Evolutionary conservation across 148 eudicot genomes (phyloP).

Genomic region (Cornus controversa): DNA sequence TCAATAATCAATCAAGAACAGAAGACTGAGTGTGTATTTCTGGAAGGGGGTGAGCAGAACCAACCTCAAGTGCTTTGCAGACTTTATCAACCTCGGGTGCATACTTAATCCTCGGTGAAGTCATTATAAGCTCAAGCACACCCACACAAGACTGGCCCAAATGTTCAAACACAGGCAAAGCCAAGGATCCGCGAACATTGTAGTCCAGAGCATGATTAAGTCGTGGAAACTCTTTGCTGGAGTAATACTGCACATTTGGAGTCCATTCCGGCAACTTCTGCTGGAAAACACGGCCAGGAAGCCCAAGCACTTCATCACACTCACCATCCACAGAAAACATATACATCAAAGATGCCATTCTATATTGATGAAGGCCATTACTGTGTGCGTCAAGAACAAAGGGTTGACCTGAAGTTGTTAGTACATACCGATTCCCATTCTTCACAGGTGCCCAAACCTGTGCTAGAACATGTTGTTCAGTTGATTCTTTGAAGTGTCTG

Average conservation of each 20-base stretch:
- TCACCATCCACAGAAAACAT: constrained; percentile 71
- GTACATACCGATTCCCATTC: constrained; percentile 59
- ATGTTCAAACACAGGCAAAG: constrained; percentile 89
- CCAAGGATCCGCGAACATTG: constrained; percentile 83
- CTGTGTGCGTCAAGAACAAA: constrained; percentile 72
- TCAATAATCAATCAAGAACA: not conserved
- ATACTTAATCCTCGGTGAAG: constrained; percentile 79
- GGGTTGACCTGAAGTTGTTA: constrained; percentile 96
- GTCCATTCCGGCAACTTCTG: constrained; percentile 95
- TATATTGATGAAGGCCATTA: constrained; percentile 80
- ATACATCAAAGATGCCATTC: constrained; percentile 74
- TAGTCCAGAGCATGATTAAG: constrained; percentile 65
- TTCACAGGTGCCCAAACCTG: constrained; percentile 96
- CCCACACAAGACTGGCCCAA: constrained; percentile 80
- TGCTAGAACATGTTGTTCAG: constrained; percentile 80
- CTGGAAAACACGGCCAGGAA: constrained; percentile 89
- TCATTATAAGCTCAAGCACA: constrained; percentile 90
- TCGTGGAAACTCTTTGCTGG: constrained; percentile 72
- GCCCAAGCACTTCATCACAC: constrained; percentile 60
- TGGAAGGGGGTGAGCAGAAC: constrained; percentile 14
- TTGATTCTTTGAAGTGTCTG: constrained; percentile 65
- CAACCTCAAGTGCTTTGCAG: constrained; percentile 96
- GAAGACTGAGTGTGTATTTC: not conserved
- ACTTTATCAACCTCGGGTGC: constrained; percentile 95
- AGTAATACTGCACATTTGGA: constrained; percentile 90